Evolutionary conservation across 805 yeast genomes (phyloP).

Genomic region (Scheffersomyces spartinae): DNA sequence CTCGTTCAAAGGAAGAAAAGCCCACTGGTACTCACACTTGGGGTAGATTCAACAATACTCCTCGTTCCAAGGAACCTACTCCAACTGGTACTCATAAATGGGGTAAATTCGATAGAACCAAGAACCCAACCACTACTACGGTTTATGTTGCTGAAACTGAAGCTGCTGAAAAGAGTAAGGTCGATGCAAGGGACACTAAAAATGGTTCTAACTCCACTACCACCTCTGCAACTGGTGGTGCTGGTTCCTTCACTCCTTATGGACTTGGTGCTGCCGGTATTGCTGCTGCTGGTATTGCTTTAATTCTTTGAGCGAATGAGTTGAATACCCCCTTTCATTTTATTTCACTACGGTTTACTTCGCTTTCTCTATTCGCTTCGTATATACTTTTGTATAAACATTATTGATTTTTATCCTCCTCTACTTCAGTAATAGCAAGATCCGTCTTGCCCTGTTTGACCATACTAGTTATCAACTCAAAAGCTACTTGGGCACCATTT

Average conservation of each 20-base stretch:
- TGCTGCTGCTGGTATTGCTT: no score
- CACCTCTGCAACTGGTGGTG: constrained; percentile 14
- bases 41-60: constrained; percentile 26
- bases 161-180: constrained; percentile 7
- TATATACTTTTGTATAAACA: background rate
- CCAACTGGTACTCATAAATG: constrained; percentile 20
- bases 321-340: background rate
- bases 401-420: constrained; percentile 1
- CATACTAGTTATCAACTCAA: constrained; percentile 64
- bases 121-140: constrained; percentile 25
- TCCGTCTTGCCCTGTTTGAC: constrained; percentile 41
- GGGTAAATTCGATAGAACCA: constrained; percentile 26
- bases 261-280: no score
- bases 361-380: no score
- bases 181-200: constrained; percentile 11
- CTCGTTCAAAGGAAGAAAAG: no score
- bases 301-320: constrained; percentile 1
- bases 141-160: constrained; percentile 11
- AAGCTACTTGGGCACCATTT: constrained; percentile 62
- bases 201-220: constrained; percentile 9
- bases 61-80: constrained; percentile 11
- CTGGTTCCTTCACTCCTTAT: no score
- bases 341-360: background rate
- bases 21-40: constrained; percentile 17
- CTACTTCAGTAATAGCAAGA: constrained; percentile 1